Conservation (phyloP, 169 alveolate genomes). For the Plasmodium falciparum region DNA sequence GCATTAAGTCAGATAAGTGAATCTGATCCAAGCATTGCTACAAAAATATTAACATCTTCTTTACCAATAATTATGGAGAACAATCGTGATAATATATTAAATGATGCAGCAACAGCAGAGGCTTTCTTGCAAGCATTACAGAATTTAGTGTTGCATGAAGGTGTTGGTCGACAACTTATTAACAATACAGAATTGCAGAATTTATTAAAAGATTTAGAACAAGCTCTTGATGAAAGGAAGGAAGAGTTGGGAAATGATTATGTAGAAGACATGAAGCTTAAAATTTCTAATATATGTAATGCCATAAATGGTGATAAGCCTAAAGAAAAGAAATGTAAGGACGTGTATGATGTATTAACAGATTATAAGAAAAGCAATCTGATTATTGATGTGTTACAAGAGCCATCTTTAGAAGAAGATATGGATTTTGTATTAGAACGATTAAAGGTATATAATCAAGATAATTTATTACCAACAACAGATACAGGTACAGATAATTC, state of each 20-base stretch:
- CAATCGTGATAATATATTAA: slow-evolving; percentile 60
- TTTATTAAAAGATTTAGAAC: slow-evolving; percentile 75
- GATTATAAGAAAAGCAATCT: slow-evolving; percentile 68
- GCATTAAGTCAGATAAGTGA: slow-evolving; percentile 77
- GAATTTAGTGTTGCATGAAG: slow-evolving; percentile 79
- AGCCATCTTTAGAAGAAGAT: slow-evolving; percentile 74
- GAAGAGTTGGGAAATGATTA: slow-evolving; percentile 76
- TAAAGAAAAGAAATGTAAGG: slow-evolving; percentile 82
- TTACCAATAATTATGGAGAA: slow-evolving; percentile 78
- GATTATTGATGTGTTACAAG: slow-evolving; percentile 49
- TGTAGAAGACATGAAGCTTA: slow-evolving; percentile 63
- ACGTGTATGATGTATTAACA: slow-evolving; percentile 79
- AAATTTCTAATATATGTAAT: slow-evolving; percentile 69
- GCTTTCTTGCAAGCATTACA: slow-evolving; percentile 76
- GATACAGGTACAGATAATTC: slow-evolving; percentile 79
- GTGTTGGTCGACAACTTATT: slow-evolving; percentile 82
- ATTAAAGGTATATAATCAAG: slow-evolving; percentile 53
- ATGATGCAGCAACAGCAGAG: slow-evolving; percentile 71
- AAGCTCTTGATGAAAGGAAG: slow-evolving; percentile 28
- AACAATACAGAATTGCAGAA: slow-evolving; percentile 75
- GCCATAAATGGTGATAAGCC: slow-evolving; percentile 84
- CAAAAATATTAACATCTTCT: slow-evolving; percentile 73
- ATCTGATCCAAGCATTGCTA: slow-evolving; percentile 75
- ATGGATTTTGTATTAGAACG: slow-evolving; percentile 61
- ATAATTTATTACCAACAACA: slow-evolving; percentile 41